Evolutionary conservation across 106 monocot genomes (phyloP), one percentile per base, ranked within the genome.

Genomic region (Ottelia alismoides): DNA sequence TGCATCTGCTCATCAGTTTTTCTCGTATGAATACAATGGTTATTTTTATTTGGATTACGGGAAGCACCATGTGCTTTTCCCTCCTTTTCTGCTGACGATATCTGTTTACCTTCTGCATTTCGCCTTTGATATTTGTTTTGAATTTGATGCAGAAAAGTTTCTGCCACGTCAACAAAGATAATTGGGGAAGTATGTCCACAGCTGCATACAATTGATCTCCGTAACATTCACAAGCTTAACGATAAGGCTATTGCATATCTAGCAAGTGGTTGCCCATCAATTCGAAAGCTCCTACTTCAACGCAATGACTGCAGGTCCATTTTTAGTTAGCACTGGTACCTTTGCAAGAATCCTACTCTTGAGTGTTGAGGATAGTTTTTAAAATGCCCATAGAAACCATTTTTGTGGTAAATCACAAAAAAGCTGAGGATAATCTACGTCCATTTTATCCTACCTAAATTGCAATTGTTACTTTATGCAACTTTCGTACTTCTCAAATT

Each of bases 251-350:
- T 94, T 19, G 56, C 28, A 16, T 44, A 94, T 65, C 80, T 94
- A 60, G 77, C 75, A 11, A 78, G 70, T 62, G 80, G 77, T 19
- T 83, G 93, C 21, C 49, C 60, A 68, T 54, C 54, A 29, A 67
- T 94, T 57, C 66, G 65, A 43, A 84, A 65, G 61, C 65, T 94
- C 26, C 71, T 73, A 51, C 68, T 94, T 66, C 56, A 75, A 5
- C 61, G 58, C 17, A 77, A 57, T 68, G 52, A 69, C 52, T 81
- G 84, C 80, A 88, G 93, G 93, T 87, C n/a, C n/a, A n/a, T n/a
- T n/a, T n/a, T n/a, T n/a, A n/a, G n/a, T n/a, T n/a, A n/a, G n/a
- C n/a, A n/a, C n/a, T n/a, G n/a, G n/a, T n/a, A n/a, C n/a, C n/a
- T n/a, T n/a, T n/a, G n/a, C n/a, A n/a, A n/a, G n/a, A n/a, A n/a